These are phyloP conservation scores for Auriscalpium orientale DNA, from an alignment of 768 basidiomycete genomes.

Conservation along the genomic window DNA sequence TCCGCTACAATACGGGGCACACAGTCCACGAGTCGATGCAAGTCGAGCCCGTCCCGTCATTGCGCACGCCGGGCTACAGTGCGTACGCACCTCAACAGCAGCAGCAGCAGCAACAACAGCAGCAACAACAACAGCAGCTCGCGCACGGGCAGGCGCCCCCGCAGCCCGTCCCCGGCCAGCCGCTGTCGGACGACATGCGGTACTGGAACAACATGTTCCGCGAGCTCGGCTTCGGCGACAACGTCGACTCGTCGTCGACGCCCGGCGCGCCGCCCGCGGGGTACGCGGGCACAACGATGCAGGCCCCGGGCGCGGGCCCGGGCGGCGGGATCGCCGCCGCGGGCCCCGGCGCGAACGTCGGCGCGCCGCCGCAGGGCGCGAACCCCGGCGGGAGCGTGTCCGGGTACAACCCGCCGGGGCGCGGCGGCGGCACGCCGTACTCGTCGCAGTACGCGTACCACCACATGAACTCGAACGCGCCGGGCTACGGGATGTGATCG, in stretches of 20 bases:
- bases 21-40: conserved; percentile 6
- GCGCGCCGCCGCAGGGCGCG: too few species aligned
- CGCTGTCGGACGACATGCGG: conserved; percentile 43
- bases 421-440: neutral
- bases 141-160: conserved; percentile 1
- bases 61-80: neutral
- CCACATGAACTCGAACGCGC: conserved; percentile 13
- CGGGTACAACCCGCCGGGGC: neutral
- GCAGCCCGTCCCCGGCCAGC: neutral
- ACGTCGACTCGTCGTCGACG: conserved; percentile 18
- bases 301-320: neutral
- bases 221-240: conserved; percentile 59
- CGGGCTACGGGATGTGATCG: conserved; percentile 10
- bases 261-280: conserved; percentile 2
- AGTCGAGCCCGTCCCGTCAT: neutral
- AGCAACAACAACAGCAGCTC: neutral
- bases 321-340: too few species aligned
- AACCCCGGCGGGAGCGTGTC: too few species aligned
- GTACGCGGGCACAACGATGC: neutral
- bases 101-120: neutral
- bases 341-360: too few species aligned
- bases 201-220: conserved; percentile 74
- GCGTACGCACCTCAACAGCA: neutral
- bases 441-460: conserved; percentile 12
- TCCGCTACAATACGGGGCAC: conserved; percentile 2